A percentile compares a stretch with the other conserved stretches of the same genome.
phyloP scores from a whole-genome alignment of 192 early-diverging fungal species.

The Hyaloraphidium curvatum region DNA sequence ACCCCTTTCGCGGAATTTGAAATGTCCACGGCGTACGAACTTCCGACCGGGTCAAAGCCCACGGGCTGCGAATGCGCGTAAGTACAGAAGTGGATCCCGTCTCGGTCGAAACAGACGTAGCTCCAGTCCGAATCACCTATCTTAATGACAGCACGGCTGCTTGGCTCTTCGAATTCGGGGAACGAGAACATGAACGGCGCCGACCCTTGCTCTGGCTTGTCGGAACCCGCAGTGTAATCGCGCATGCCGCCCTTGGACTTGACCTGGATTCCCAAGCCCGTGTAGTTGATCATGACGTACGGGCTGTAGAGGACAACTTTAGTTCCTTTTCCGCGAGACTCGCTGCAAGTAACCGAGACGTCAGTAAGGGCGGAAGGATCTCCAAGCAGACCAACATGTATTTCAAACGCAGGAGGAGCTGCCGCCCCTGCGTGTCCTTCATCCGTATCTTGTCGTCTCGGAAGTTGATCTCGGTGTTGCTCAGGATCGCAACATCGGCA shows the following conservation, averaged over 20 bases:
- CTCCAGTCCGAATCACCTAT: conserved; percentile 64
- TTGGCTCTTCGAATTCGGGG: conserved; percentile 51
- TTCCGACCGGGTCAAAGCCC: conserved; percentile 92
- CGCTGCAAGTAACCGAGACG: conserved; percentile 1
- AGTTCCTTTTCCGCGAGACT: conserved; percentile 49
- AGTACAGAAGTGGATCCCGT: too few species aligned
- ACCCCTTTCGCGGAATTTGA: conserved; percentile 10
- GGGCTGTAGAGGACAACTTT: conserved; percentile 83
- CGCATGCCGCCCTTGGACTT: conserved; percentile 58
- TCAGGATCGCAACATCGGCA: conserved; percentile 74
- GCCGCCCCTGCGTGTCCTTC: conserved; percentile 36
- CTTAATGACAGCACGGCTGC: conserved; percentile 63
- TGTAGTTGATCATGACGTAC: conserved; percentile 86
- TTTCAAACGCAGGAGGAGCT: conserved; percentile 35
- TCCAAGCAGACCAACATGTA: conserved; percentile 12
- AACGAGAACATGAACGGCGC: conserved; percentile 86
- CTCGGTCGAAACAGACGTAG: not conserved
- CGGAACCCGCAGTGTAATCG: conserved; percentile 11
- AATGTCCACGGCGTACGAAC: conserved; percentile 54
- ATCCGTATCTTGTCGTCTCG: conserved; percentile 57
- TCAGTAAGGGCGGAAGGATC: not conserved
- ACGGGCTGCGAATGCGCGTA: conserved; percentile 29
- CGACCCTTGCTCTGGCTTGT: conserved; percentile 5
- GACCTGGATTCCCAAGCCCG: conserved; percentile 57
- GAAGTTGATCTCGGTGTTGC: conserved; percentile 59